Evolutionary conservation across 495 filamentous ascomycete genomes (phyloP).

Genomic region (Aspergillus leporis): DNA sequence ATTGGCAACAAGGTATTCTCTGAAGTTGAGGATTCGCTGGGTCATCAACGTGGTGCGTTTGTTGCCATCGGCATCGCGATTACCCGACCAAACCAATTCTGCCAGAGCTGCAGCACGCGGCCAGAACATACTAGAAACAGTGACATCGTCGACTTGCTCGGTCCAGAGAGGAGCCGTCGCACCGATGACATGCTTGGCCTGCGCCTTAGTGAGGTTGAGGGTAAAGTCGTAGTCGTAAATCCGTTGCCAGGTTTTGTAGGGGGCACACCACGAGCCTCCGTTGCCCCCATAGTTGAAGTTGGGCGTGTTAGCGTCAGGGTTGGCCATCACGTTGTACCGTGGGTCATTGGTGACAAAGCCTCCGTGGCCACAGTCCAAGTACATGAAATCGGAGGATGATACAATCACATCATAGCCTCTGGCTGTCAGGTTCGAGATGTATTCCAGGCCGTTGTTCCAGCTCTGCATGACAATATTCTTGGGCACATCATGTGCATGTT

Average conservation of each 20-base stretch:
- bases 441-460: conserved; percentile 54
- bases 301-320: conserved; percentile 40
- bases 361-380: conserved; percentile 57
- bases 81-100: conserved; percentile 57
- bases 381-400: conserved; percentile 54
- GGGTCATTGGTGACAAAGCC: conserved; percentile 56
- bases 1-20: conserved; percentile 57
- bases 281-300: conserved; percentile 56
- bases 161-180: conserved; percentile 54
- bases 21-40: conserved; percentile 58
- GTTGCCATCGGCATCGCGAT: conserved; percentile 43
- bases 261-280: conserved; percentile 59
- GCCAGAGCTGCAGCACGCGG: conserved; percentile 56
- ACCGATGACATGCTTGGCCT: conserved; percentile 50
- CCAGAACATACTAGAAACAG: conserved; percentile 51
- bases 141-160: conserved; percentile 56
- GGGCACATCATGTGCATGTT: conserved; percentile 46
- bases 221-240: conserved; percentile 63
- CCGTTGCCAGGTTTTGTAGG: conserved; percentile 62
- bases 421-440: conserved; percentile 53
- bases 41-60: conserved; percentile 54
- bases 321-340: conserved; percentile 51
- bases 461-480: conserved; percentile 55
- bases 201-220: conserved; percentile 41
- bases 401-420: conserved; percentile 56